phyloP scores from a whole-genome alignment of 139 green algal genomes.

The Asterochloris sp. region DNA sequence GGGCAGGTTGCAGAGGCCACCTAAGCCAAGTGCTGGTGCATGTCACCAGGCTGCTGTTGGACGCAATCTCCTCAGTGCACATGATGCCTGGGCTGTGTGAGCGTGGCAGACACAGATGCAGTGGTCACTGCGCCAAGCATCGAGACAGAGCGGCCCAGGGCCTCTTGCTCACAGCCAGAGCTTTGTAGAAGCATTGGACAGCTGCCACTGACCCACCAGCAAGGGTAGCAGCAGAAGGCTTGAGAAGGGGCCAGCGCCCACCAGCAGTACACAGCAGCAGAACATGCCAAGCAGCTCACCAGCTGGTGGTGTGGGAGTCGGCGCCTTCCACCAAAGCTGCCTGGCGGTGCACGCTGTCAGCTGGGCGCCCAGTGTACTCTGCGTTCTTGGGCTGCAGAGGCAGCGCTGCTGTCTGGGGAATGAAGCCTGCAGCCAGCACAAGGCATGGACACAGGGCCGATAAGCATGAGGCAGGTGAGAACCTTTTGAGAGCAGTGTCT shows the following conservation, averaged over 20 bases:
- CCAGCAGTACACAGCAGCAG: background rate
- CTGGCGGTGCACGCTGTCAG: background rate
- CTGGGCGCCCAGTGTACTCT: conserved; percentile 37
- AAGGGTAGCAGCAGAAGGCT: background rate
- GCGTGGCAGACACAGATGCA: too few relatives aligned
- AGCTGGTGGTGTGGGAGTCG: conserved; percentile 16
- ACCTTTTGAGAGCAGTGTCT: too few relatives aligned
- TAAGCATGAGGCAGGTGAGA: too few relatives aligned
- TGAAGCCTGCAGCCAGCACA: conserved; percentile 19
- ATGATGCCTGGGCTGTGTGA: too few relatives aligned
- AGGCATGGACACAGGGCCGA: too few relatives aligned
- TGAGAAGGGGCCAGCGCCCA: background rate
- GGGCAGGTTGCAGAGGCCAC: too few relatives aligned
- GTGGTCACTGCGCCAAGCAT: too few relatives aligned
- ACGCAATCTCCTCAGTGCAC: too few relatives aligned
- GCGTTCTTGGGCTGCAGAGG: conserved; percentile 38
- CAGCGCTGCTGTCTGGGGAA: conserved; percentile 16
- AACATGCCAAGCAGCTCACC: background rate
- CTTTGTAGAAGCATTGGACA: background rate
- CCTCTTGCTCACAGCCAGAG: background rate
- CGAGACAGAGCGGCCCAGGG: too few relatives aligned
- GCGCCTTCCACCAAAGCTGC: background rate
- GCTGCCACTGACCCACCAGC: background rate
- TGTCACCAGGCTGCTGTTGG: too few relatives aligned
- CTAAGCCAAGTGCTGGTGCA: too few relatives aligned